Base-by-base conservation (phyloP, 2,329 filamentous ascomycete species). In the Balansia obtecta region DNA sequence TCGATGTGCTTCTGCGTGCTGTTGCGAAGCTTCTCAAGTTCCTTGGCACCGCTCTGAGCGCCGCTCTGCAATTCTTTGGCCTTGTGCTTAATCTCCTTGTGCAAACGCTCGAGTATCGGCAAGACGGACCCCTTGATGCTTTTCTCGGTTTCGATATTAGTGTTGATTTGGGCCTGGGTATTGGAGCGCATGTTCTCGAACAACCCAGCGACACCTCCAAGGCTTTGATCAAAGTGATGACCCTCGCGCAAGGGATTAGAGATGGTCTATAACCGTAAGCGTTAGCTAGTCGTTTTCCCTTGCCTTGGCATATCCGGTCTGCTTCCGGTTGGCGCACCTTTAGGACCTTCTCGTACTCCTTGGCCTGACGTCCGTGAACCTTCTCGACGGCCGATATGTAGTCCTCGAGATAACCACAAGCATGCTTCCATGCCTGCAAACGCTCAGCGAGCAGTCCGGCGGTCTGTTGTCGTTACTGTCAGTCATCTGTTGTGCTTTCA, bases 21-120 rank as follows among this genome's bases (percentile, higher is more conserved):
- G 59, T 82, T 81, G 53, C 91, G 86, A 9, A 88, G 83, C 72
- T 95, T 96, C 54, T 95, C 88, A 20, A 98, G 89, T 47, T 88
- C 82, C 72, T 97, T 98, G 57, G 86, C 82, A 15, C 83, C 80
- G 73, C 94, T 95, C 54, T 82, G 79, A 20, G 86, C 88, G 9
- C 91, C 90, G 54, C 82, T 77, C 42, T 79, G 76, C 46, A 98
- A 77, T 69, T 96, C 90, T 74, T 97, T 97, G 55, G 80, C 77
- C 74, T 97, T 97, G 71, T 86, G 83, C 77, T 97, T 98, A 74
- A 98, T 93, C 67, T 97, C 93, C 65, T 88, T 84, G 72, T 97
- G 90, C 46, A 98, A 75, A 48, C 89, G 85, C 60, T 94, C 88
- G 63, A 98, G 83, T 55, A 91, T 83, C 38, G 91, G 93, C 18